Conservation (phyloP, 2,329 filamentous ascomycete genomes). For the Xylariaceae sp. region DNA sequence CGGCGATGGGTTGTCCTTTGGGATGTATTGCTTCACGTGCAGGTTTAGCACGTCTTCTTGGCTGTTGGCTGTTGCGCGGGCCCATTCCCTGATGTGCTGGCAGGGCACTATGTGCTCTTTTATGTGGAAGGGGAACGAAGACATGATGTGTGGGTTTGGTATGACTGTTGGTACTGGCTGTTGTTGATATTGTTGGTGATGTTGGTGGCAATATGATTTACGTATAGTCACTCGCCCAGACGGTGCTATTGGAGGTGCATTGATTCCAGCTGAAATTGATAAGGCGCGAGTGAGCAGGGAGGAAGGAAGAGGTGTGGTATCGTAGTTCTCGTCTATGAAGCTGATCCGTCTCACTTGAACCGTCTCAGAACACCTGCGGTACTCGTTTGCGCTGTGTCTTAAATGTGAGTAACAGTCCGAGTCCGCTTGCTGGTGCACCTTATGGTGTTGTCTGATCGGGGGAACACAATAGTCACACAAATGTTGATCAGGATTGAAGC, state of each 20-base stretch:
- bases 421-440: too few relatives aligned
- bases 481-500: background rate
- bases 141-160: constrained; percentile 26
- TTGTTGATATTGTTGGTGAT: background rate
- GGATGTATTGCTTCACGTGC: constrained; percentile 87
- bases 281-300: too few relatives aligned
- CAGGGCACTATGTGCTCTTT: constrained; percentile 76
- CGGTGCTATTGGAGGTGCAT: too few relatives aligned
- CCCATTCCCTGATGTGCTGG: constrained; percentile 83
- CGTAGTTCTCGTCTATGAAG: too few relatives aligned
- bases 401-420: too few relatives aligned
- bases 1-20: constrained; percentile 71
- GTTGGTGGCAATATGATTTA: background rate
- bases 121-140: constrained; percentile 63
- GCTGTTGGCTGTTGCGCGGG: constrained; percentile 71
- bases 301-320: too few relatives aligned
- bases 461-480: background rate
- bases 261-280: too few relatives aligned
- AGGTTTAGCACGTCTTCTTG: constrained; percentile 79
- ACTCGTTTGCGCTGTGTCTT: too few relatives aligned
- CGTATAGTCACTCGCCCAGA: too few relatives aligned
- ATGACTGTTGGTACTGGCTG: too few relatives aligned
- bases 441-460: background rate
- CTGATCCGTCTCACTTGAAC: too few relatives aligned
- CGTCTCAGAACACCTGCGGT: too few relatives aligned